Conservation (phyloP, 768 basidiomycete genomes). For the Leccinum incarnatum region DNA sequence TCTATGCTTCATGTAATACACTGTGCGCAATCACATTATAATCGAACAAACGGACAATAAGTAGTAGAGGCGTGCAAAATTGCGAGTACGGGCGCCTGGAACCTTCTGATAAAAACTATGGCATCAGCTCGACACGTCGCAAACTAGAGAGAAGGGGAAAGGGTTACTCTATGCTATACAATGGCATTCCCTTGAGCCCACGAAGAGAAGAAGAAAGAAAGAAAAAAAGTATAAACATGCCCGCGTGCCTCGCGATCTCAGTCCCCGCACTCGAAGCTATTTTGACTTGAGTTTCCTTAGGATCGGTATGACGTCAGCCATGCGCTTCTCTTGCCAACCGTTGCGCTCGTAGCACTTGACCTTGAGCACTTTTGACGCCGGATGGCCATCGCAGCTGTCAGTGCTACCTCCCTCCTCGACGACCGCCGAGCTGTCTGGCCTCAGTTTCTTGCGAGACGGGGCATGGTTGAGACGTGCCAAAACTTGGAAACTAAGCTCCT, state of each 20-base stretch:
- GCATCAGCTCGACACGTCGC: not conserved
- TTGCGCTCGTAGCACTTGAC: conserved; percentile 12
- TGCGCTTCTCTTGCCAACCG: conserved; percentile 22
- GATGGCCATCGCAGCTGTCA: not conserved
- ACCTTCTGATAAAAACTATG: not conserved
- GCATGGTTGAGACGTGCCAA: not conserved
- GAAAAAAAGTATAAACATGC: not conserved
- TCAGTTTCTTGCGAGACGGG: conserved; percentile 2
- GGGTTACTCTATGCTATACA: not conserved
- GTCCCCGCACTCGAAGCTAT: conserved; percentile 2
- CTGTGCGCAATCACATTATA: conserved; percentile 5
- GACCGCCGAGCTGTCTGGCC: not conserved
- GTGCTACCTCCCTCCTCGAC: not conserved
- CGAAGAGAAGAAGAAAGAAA: not conserved
- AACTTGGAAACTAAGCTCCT: not conserved
- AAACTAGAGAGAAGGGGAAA: not conserved
- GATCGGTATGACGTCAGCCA: conserved; percentile 31
- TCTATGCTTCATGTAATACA: not conserved
- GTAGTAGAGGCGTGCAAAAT: not conserved
- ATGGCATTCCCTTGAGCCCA: not conserved
- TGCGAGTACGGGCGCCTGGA: not conserved
- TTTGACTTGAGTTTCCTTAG: conserved; percentile 25
- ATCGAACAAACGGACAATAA: not conserved
- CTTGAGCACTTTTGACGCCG: conserved; percentile 9
- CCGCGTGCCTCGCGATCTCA: not conserved